These are phyloP conservation scores for Podila epigama DNA, from an alignment of 192 early-diverging fungal species.

Conservation along the genomic window DNA sequence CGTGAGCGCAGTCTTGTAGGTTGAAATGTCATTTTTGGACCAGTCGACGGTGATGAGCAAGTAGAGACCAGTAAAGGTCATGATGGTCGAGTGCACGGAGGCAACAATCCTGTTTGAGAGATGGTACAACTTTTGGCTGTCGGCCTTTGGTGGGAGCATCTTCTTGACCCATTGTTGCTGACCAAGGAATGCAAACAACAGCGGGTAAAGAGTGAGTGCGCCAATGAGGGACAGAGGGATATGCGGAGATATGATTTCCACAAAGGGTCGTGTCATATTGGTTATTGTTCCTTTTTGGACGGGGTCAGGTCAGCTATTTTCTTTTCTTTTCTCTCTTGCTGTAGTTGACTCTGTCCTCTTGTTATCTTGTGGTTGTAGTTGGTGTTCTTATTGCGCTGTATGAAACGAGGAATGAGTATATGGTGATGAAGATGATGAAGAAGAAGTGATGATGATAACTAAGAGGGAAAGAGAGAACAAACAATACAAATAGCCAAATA, in stretches of 20 bases:
- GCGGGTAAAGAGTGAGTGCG: slow-evolving; percentile 23
- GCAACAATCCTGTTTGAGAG: slow-evolving; percentile 27
- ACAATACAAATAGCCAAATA: too few relatives aligned
- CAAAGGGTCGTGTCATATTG: not conserved
- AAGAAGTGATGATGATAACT: too few relatives aligned
- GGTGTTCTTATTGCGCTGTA: too few relatives aligned
- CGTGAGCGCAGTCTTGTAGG: slow-evolving; percentile 13
- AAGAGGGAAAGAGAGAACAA: too few relatives aligned
- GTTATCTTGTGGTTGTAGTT: too few relatives aligned
- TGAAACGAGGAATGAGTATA: too few relatives aligned
- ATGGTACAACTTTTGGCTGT: slow-evolving; percentile 18
- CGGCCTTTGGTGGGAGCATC: slow-evolving; percentile 19
- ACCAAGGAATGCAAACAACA: slow-evolving; percentile 11
- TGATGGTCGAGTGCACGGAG: slow-evolving; percentile 25
- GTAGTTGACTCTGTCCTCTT: too few relatives aligned
- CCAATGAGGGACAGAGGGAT: slow-evolving; percentile 27
- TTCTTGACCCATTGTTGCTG: slow-evolving; percentile 11
- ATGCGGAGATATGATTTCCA: slow-evolving; percentile 30
- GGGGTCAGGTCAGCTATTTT: not conserved
- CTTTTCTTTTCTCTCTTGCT: not conserved
- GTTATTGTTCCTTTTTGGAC: not conserved
- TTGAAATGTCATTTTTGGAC: slow-evolving; percentile 27
- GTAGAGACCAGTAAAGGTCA: slow-evolving; percentile 14
- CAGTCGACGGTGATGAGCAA: slow-evolving; percentile 23
- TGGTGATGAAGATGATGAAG: too few relatives aligned